Conservation (phyloP, 1,139 yeast genomes). For the Tardiomyces depauwii region DNA sequence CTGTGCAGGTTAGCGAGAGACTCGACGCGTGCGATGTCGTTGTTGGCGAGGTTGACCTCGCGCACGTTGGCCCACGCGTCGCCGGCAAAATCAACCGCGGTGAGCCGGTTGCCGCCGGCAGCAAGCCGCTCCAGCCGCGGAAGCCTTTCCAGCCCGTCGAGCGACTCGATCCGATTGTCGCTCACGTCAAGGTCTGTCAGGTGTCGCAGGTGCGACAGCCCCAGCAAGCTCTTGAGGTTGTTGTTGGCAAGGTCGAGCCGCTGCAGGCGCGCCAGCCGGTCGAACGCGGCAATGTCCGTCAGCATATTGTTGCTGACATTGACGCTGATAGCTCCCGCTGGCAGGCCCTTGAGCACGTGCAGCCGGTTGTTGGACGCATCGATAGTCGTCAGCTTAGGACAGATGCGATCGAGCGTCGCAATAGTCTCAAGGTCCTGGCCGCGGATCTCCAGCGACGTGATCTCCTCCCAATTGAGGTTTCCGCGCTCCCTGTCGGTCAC, state of each 20-base stretch:
- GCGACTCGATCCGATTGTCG: slow-evolving; percentile 16
- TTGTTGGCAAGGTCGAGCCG: slow-evolving; percentile 23
- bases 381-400: slow-evolving; percentile 25
- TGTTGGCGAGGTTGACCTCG: slow-evolving; percentile 16
- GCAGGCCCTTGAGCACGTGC: slow-evolving; percentile 27
- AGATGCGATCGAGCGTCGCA: slow-evolving; percentile 23
- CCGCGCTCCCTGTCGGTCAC: not conserved
- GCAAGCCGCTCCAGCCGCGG: slow-evolving; percentile 21
- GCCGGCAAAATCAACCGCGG: slow-evolving; percentile 13
- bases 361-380: slow-evolving; percentile 25
- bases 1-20: slow-evolving; percentile 4
- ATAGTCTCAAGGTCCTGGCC: slow-evolving; percentile 21
- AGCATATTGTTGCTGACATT: slow-evolving; percentile 22
- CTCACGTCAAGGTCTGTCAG: slow-evolving; percentile 21
- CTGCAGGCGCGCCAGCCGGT: slow-evolving; percentile 20
- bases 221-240: slow-evolving; percentile 21
- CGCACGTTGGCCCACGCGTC: slow-evolving; percentile 15
- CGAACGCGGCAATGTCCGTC: slow-evolving; percentile 22
- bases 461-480: slow-evolving; percentile 22
- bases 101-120: slow-evolving; percentile 17
- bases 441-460: slow-evolving; percentile 22
- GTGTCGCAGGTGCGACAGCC: slow-evolving; percentile 21
- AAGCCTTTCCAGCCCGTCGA: slow-evolving; percentile 20
- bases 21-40: slow-evolving; percentile 9
- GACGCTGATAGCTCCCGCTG: slow-evolving; percentile 19